A percentile compares a stretch with the other conserved stretches of the same genome.
These are phyloP conservation scores for Eucalyptus cloeziana DNA, from an alignment of 345 rosid genomes.

Conservation along the genomic window DNA sequence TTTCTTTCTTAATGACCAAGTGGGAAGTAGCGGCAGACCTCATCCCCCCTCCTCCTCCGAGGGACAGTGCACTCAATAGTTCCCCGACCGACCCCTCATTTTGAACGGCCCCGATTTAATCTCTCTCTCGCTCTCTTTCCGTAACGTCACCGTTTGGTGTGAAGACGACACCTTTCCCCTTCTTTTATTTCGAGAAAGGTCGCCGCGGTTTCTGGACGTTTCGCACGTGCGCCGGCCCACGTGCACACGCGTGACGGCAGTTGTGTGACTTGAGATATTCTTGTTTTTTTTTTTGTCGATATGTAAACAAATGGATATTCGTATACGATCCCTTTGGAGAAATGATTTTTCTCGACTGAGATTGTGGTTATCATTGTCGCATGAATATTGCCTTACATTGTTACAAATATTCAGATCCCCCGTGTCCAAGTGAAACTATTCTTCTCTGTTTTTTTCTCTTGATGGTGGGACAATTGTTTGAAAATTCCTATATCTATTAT, in stretches of 20 bases:
- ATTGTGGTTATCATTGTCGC: background rate
- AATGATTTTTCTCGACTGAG: background rate
- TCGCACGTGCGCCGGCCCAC: background rate
- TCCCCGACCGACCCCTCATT: background rate
- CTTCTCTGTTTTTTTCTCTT: background rate
- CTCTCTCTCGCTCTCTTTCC: background rate
- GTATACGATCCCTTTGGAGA: background rate
- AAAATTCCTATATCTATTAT: accelerated
- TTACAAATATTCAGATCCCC: background rate
- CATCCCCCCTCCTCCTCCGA: background rate
- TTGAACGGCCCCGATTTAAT: background rate
- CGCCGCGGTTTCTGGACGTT: background rate
- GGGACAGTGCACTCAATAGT: background rate
- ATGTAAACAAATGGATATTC: background rate
- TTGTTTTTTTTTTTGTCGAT: background rate
- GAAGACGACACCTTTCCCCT: background rate
- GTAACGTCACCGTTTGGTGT: background rate
- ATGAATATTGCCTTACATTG: background rate
- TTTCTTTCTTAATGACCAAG: background rate
- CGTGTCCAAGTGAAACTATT: background rate
- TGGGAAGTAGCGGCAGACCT: background rate
- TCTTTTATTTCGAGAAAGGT: background rate
- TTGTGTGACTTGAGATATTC: background rate
- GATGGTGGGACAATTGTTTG: accelerated
- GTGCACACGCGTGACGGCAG: background rate